These are phyloP conservation scores for Neurospora sp. DNA, from an alignment of 495 filamentous ascomycete genomes.

Conservation along the genomic window DNA sequence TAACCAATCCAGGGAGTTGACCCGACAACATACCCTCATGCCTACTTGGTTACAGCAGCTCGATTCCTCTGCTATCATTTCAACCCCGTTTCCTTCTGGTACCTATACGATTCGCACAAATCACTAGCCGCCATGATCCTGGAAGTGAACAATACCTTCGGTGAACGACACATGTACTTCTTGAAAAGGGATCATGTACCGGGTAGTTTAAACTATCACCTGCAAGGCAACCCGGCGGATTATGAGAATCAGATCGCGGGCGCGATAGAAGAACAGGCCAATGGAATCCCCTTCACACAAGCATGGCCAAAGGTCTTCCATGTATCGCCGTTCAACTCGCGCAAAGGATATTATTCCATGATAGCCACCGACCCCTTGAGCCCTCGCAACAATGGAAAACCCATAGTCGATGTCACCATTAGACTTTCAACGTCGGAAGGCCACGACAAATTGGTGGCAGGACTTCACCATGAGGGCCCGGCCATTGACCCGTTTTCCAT, in stretches of 20 bases:
- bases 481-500: slow-evolving; percentile 40
- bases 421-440: slow-evolving; percentile 45
- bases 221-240: background rate
- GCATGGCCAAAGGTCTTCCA: slow-evolving; percentile 62
- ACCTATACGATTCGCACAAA: slow-evolving; percentile 52
- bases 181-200: slow-evolving; percentile 25
- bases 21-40: slow-evolving; percentile 44
- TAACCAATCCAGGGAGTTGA: slow-evolving; percentile 36
- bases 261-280: background rate
- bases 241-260: slow-evolving; percentile 2
- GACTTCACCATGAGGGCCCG: slow-evolving; percentile 36
- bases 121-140: slow-evolving; percentile 57
- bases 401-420: slow-evolving; percentile 43
- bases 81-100: slow-evolving; percentile 75
- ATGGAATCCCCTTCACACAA: slow-evolving; percentile 27
- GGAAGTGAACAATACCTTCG: slow-evolving; percentile 74
- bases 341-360: slow-evolving; percentile 50
- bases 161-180: slow-evolving; percentile 57
- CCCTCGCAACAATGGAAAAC: slow-evolving; percentile 21
- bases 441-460: slow-evolving; percentile 45
- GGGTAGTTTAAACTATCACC: background rate
- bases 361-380: slow-evolving; percentile 45
- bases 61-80: slow-evolving; percentile 61
- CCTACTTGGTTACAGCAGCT: slow-evolving; percentile 61
- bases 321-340: slow-evolving; percentile 63